phyloP scores from a whole-genome alignment of 2,329 filamentous ascomycete genomes.

The Aspergillus felis region DNA sequence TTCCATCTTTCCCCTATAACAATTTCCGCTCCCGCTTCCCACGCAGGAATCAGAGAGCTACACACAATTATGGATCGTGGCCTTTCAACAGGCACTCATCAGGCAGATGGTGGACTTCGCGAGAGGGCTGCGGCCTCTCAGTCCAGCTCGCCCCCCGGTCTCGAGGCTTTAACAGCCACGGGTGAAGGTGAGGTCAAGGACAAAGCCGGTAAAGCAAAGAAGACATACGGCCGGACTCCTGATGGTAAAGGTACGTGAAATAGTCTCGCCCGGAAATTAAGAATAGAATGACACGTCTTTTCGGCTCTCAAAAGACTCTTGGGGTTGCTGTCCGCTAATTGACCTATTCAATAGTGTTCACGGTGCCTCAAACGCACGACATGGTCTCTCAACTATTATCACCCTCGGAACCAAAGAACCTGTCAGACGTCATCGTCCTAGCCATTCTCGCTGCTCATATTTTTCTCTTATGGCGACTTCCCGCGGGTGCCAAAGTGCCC shows the following conservation, averaged over 20 bases:
- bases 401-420: constrained; percentile 89
- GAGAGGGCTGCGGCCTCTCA: constrained; percentile 43
- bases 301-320: background rate
- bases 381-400: constrained; percentile 98
- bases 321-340: constrained; percentile 13
- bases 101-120: constrained; percentile 41
- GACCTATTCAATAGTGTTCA: constrained; percentile 66
- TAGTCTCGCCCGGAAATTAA: background rate
- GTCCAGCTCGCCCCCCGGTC: constrained; percentile 44
- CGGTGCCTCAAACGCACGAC: constrained; percentile 92
- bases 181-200: constrained; percentile 41
- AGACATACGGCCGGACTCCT: constrained; percentile 86
- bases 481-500: constrained; percentile 64
- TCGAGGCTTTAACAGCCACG: constrained; percentile 38
- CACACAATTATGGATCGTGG: constrained; percentile 33
- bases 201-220: constrained; percentile 56
- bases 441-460: constrained; percentile 73
- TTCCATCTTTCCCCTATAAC: constrained; percentile 15
- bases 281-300: background rate
- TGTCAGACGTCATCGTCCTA: constrained; percentile 79
- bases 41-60: background rate
- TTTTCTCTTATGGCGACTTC: constrained; percentile 68
- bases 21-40: constrained; percentile 14
- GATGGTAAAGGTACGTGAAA: constrained; percentile 75
- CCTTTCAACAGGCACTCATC: constrained; percentile 35